These are phyloP conservation scores for Erodium maritimum DNA, from an alignment of 345 rosid species.

Conservation along the genomic window DNA sequence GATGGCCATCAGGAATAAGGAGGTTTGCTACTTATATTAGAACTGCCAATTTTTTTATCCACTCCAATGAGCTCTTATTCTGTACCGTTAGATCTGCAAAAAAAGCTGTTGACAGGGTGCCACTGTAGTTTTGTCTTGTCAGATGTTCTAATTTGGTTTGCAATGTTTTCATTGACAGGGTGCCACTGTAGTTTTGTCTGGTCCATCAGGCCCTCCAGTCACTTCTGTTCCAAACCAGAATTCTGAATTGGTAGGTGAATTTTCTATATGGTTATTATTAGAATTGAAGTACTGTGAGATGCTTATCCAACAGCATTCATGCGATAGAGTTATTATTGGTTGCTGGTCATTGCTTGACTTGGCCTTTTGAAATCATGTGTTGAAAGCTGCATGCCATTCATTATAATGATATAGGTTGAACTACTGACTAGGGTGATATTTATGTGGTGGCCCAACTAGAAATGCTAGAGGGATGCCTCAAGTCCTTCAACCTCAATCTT, in stretches of 20 bases:
- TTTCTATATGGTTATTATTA: neutral
- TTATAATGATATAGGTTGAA: no score
- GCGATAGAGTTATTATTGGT: neutral
- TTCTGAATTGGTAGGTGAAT: slow-evolving; percentile 69
- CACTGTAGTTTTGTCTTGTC: slow-evolving; percentile 87
- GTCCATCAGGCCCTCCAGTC: slow-evolving; percentile 95
- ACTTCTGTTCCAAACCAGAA: slow-evolving; percentile 74
- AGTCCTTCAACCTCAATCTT: no score
- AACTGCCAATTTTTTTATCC: neutral
- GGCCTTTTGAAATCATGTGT: neutral
- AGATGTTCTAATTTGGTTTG: no score
- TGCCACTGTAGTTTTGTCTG: slow-evolving; percentile 79
- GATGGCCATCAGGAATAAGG: slow-evolving; percentile 98
- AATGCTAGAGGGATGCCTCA: neutral
- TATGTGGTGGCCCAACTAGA: neutral
- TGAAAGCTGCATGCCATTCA: no score
- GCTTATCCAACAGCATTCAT: no score
- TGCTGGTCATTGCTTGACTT: neutral
- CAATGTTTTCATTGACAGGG: slow-evolving; percentile 47
- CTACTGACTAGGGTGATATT: neutral
- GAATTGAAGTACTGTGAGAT: no score
- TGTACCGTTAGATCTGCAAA: neutral
- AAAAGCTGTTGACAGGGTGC: slow-evolving; percentile 47
- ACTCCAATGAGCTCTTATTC: neutral
- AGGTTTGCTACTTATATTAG: slow-evolving; percentile 33